These are phyloP conservation scores for Teratosphaeria nubilosa DNA, from an alignment of 2,329 filamentous ascomycete species.

Conservation along the genomic window DNA sequence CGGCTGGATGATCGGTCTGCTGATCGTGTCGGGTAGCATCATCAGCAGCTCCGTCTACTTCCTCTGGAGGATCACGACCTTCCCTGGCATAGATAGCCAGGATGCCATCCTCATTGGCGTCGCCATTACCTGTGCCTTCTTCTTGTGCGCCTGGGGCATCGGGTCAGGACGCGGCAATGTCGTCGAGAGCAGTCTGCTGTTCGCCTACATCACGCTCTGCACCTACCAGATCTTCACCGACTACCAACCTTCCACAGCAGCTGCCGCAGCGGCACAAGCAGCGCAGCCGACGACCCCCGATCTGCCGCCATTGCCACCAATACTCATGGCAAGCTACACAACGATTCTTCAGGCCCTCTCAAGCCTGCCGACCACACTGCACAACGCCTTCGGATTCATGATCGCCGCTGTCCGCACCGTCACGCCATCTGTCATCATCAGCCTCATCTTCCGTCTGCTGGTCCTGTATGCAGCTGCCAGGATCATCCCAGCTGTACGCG, in stretches of 20 bases:
- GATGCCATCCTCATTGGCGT: conserved; percentile 89
- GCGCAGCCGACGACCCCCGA: conserved; percentile 55
- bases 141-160: conserved; percentile 88
- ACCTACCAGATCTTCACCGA: conserved; percentile 99
- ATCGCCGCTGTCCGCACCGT: conserved; percentile 90
- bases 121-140: conserved; percentile 83
- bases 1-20: conserved; percentile 88
- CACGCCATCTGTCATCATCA: conserved; percentile 91
- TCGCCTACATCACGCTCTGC: conserved; percentile 96
- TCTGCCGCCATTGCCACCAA: conserved; percentile 89
- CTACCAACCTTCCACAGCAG: conserved; percentile 64
- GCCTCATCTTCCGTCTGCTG: conserved; percentile 82
- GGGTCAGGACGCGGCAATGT: conserved; percentile 88
- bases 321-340: conserved; percentile 97
- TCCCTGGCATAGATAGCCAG: conserved; percentile 84
- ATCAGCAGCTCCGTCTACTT: conserved; percentile 94
- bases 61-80: conserved; percentile 86
- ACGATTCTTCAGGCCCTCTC: conserved; percentile 78
- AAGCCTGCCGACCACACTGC: conserved; percentile 70
- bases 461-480: conserved; percentile 92
- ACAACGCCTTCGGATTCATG: conserved; percentile 75
- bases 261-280: conserved; percentile 32
- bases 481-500: conserved; percentile 87
- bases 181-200: conserved; percentile 86
- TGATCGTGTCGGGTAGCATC: conserved; percentile 79